Evolutionary conservation across 73 alveolate species (phyloP), one percentile per base, ranked within the genome.

Genomic region (Paramecium sexaurelia): DNA sequence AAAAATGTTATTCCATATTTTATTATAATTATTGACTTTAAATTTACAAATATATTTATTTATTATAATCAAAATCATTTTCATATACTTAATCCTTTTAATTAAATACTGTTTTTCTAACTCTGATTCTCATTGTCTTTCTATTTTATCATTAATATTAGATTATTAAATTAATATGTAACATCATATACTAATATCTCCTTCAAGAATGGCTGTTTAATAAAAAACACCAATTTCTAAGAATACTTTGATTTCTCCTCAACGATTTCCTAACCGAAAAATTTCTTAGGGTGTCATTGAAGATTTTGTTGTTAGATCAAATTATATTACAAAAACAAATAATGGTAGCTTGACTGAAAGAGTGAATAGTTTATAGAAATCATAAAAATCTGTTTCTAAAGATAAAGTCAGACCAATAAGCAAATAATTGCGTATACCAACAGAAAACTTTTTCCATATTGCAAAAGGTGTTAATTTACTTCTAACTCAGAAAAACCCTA

Each of bases 271-370:
- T 26, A 61, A 61, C 26, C 20, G 83, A 61, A 61, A 61, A 32
- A 61, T 61, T 11, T 61, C 83, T 5, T 10, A 61, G 29, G 83
- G 83, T 1, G 47, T 61, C 39, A 61, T 61, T 61, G 83, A 61
- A 32, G 83, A 61, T 61, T 61, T 61, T 19, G 83, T 61, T 61
- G 83, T 61, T 26, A 61, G 17, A 61, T 29, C 83, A 19, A 61
- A 61, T 32, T 61, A 61, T 6, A 61, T 61, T 26, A 61, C 83
- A 17, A 61, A 61, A 61, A 61, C 83, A 26, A 61, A 61, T 32
- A 61, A 71, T 71, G 86, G 86, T 36, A 71, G 86, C 56, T 40
- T 71, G 32, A 71, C 86, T 32, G 86, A 71, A 36, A 71, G 86
- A 71, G 86, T 71, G 5, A 32, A 71, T 71, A 71, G 86, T 71